These are phyloP conservation scores for Ceratocystis cubensis DNA, from an alignment of 2,329 filamentous ascomycete genomes.

Conservation along the genomic window DNA sequence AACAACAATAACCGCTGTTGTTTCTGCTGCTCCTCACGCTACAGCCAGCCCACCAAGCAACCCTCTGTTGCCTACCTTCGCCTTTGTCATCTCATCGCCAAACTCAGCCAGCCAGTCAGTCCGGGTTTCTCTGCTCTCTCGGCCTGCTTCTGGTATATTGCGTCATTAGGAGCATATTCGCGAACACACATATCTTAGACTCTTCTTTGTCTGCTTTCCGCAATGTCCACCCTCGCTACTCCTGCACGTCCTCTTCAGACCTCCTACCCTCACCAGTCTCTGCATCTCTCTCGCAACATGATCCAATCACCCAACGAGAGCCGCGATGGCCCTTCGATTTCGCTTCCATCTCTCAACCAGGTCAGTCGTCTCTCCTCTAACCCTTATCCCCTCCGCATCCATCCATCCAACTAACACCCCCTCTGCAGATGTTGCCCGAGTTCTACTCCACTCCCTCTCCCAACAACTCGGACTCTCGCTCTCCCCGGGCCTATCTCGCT, in stretches of 20 bases:
- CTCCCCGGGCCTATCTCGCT: conserved; percentile 27
- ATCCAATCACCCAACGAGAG: conserved; percentile 31
- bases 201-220: conserved; percentile 26
- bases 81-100: neutral
- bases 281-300: conserved; percentile 40
- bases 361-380: conserved; percentile 27
- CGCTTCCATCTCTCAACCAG: conserved; percentile 42
- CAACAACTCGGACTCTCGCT: conserved; percentile 27
- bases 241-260: neutral
- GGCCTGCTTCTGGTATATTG: neutral
- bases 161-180: too few species aligned
- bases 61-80: neutral
- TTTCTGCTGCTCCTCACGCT: too few species aligned
- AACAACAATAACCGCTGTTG: too few species aligned
- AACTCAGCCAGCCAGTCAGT: neutral
- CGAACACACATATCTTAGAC: neutral
- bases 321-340: conserved; percentile 32
- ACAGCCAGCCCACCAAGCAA: too few species aligned
- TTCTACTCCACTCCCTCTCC: conserved; percentile 28
- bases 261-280: neutral
- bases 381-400: neutral
- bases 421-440: conserved; percentile 27
- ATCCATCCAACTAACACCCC: neutral
- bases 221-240: conserved; percentile 27
- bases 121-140: neutral